Percentiles rank a stretch among this genome's conserved stretches.
Evolutionary conservation across 2,329 filamentous ascomycete genomes (phyloP).

Genomic region (Decorospora gaudefroyi): DNA sequence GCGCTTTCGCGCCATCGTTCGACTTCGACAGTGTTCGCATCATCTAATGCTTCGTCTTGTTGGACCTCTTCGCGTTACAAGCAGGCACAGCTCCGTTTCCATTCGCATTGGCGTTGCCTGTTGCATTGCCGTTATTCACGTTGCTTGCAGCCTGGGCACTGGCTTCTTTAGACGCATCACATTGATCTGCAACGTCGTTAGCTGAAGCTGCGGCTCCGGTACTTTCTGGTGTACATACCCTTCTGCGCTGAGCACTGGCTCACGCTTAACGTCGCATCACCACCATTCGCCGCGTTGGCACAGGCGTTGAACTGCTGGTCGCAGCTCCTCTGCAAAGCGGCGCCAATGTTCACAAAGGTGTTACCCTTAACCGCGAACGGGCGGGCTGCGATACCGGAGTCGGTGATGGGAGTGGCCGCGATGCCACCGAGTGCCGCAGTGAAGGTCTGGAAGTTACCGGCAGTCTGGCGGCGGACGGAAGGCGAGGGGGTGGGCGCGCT

Average conservation of each 20-base stretch:
- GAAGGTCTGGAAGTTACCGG: constrained; percentile 30
- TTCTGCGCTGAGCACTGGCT: constrained; percentile 26
- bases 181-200: no score
- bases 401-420: constrained; percentile 26
- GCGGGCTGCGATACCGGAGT: constrained; percentile 55
- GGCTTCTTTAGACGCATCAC: no score
- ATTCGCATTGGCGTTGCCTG: no score
- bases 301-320: constrained; percentile 67
- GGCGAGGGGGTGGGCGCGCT: constrained; percentile 16
- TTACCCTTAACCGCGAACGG: constrained; percentile 38
- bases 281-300: constrained; percentile 60
- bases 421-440: constrained; percentile 32
- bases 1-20: no score
- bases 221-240: no score
- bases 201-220: no score
- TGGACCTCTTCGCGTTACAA: no score
- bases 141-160: no score
- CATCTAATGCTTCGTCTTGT: no score
- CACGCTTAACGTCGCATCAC: constrained; percentile 25
- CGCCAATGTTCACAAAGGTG: constrained; percentile 59
- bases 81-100: no score
- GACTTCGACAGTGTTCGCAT: no score
- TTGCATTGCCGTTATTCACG: no score
- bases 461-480: constrained; percentile 16
- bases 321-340: constrained; percentile 64